Conservation (phyloP, 441 rosid species). For the Arabidopsis lyrata region DNA sequence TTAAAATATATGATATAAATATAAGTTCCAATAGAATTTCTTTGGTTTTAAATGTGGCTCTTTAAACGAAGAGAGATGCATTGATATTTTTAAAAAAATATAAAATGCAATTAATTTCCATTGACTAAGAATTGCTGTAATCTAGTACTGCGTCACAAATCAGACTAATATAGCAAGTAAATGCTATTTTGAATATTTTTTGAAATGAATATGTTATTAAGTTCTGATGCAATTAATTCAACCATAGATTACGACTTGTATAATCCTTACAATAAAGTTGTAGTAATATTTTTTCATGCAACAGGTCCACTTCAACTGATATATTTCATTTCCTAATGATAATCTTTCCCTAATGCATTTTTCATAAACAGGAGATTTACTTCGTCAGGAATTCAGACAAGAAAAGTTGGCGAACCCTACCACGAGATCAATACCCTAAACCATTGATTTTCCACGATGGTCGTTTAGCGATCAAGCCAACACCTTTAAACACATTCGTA, state of each 20-base stretch:
- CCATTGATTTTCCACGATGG: constrained; percentile 84
- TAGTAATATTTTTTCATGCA: no score
- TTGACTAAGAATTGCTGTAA: not conserved
- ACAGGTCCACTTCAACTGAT: not conserved
- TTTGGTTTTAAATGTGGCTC: constrained; percentile 22
- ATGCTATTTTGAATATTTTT: not conserved
- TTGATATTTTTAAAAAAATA: not conserved
- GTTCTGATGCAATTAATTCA: constrained; percentile 23
- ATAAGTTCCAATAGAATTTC: constrained; percentile 19
- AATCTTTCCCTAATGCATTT: not conserved
- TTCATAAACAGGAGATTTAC: constrained; percentile 59
- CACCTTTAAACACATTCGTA: constrained; percentile 52
- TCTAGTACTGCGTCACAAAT: not conserved
- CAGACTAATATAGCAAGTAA: not conserved
- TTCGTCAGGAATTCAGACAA: constrained; percentile 60
- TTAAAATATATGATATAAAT: not conserved
- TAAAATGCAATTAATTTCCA: constrained; percentile 1
- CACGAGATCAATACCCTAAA: constrained; percentile 59
- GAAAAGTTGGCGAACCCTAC: constrained; percentile 58
- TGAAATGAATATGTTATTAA: not conserved
- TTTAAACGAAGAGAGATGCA: constrained; percentile 25
- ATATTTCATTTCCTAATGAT: not conserved
- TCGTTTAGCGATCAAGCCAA: constrained; percentile 72
- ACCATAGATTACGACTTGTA: constrained; percentile 13
- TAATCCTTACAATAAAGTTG: not conserved